Percentiles rank a stretch among this genome's conserved stretches.
Conservation (phyloP, 2,329 filamentous ascomycete species). For the Stagonosporopsis rhizophila region DNA sequence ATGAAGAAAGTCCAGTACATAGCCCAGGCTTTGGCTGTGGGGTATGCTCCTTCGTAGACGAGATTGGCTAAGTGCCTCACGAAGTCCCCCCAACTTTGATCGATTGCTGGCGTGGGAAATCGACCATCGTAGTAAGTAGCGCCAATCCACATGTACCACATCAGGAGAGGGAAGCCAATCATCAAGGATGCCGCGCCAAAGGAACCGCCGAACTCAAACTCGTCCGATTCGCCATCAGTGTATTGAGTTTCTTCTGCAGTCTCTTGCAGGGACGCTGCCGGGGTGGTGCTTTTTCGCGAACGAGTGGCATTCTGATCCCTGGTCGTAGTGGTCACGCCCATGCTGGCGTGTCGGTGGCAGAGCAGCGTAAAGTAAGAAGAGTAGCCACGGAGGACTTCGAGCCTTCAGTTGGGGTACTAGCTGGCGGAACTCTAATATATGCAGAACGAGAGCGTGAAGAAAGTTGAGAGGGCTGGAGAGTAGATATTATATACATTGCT, state of each 20-base stretch:
- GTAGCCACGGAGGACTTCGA: no score
- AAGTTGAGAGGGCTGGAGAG: background rate
- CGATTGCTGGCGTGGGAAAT: constrained; percentile 70
- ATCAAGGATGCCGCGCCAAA: constrained; percentile 81
- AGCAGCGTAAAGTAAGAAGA: background rate
- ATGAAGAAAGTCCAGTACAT: constrained; percentile 76
- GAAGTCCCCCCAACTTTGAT: constrained; percentile 74
- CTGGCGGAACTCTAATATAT: background rate
- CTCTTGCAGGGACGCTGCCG: background rate
- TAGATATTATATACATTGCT: background rate
- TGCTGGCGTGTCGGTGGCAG: background rate
- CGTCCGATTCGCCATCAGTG: constrained; percentile 49
- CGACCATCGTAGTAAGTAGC: constrained; percentile 88
- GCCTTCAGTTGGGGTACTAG: background rate
- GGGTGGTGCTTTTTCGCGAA: background rate
- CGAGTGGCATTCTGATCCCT: background rate
- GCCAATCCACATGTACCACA: constrained; percentile 99
- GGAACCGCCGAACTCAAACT: constrained; percentile 85
- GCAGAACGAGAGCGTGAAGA: background rate
- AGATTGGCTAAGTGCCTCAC: constrained; percentile 70
- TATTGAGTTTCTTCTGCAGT: constrained; percentile 2
- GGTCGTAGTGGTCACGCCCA: constrained; percentile 8
- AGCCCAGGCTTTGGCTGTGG: constrained; percentile 78
- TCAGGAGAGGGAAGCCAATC: constrained; percentile 85
- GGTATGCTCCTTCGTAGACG: constrained; percentile 83